Evolutionary conservation across 2,329 filamentous ascomycete genomes (phyloP).

Genomic region (Dothistroma pini): DNA sequence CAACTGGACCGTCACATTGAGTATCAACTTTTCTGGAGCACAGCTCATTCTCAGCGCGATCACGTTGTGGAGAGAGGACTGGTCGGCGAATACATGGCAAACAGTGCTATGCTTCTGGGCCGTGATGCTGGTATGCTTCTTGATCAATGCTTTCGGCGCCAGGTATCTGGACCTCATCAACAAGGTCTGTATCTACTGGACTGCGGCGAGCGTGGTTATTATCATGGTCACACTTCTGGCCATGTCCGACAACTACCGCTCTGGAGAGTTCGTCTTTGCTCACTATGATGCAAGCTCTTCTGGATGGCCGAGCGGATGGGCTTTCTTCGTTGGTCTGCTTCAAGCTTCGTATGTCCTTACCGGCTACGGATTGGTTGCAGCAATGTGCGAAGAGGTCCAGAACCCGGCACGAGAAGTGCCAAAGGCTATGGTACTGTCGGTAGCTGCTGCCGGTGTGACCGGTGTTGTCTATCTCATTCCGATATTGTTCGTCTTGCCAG

Average conservation of each 20-base stretch:
- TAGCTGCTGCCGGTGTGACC: conserved; percentile 63
- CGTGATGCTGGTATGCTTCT: conserved; percentile 62
- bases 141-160: conserved; percentile 62
- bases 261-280: conserved; percentile 62
- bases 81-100: conserved; percentile 64
- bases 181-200: conserved; percentile 72
- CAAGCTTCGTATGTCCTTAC: conserved; percentile 62
- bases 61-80: conserved; percentile 66
- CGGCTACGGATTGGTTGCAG: conserved; percentile 67
- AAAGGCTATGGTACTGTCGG: conserved; percentile 66
- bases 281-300: conserved; percentile 64
- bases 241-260: conserved; percentile 57
- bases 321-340: conserved; percentile 67
- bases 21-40: conserved; percentile 69
- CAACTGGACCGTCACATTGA: conserved; percentile 64
- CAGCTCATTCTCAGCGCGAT: conserved; percentile 66
- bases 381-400: conserved; percentile 71
- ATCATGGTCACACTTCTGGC: conserved; percentile 63
- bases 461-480: conserved; percentile 67
- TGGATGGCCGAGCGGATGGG: conserved; percentile 67
- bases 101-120: conserved; percentile 70
- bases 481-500: conserved; percentile 70
- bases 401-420: conserved; percentile 66
- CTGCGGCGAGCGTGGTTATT: conserved; percentile 61
- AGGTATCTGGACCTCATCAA: conserved; percentile 65